Percentiles rank a stretch among this genome's conserved stretches.
Evolutionary conservation across 345 rosid genomes (phyloP).

Genomic region (Combretum micranthum): DNA sequence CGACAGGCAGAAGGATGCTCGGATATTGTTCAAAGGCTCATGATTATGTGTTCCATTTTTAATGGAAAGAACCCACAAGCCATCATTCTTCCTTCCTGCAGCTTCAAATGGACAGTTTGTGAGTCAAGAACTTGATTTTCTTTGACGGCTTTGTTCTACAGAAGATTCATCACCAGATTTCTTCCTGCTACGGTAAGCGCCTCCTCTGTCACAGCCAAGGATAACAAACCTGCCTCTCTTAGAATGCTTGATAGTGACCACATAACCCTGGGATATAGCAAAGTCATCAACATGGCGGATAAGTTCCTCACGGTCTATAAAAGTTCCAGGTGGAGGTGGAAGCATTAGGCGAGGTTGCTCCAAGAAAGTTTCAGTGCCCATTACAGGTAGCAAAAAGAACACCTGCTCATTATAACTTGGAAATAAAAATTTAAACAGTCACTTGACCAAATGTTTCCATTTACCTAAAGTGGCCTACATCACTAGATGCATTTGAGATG

Average conservation of each 20-base stretch:
- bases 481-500: too few relatives aligned
- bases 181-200: constrained; percentile 54
- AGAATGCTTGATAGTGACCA: constrained; percentile 38
- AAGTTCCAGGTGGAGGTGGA: constrained; percentile 37
- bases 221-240: constrained; percentile 36
- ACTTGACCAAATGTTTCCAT: too few relatives aligned
- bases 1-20: constrained; percentile 69
- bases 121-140: constrained; percentile 52
- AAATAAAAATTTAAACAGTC: too few relatives aligned
- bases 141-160: constrained; percentile 32
- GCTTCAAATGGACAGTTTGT: constrained; percentile 69
- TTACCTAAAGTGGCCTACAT: too few relatives aligned
- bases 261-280: constrained; percentile 41
- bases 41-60: constrained; percentile 62
- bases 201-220: constrained; percentile 42
- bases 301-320: constrained; percentile 35
- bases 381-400: background rate
- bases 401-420: too few relatives aligned
- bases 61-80: constrained; percentile 52
- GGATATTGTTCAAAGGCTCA: constrained; percentile 55
- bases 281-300: constrained; percentile 36
- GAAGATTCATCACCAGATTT: constrained; percentile 39
- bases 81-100: constrained; percentile 59
- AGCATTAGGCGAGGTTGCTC: constrained; percentile 20
- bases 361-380: constrained; percentile 9